A percentile compares a stretch with the other conserved stretches of the same genome.
Conservation (phyloP, 441 rosid species). For the Isatis lusitanica region DNA sequence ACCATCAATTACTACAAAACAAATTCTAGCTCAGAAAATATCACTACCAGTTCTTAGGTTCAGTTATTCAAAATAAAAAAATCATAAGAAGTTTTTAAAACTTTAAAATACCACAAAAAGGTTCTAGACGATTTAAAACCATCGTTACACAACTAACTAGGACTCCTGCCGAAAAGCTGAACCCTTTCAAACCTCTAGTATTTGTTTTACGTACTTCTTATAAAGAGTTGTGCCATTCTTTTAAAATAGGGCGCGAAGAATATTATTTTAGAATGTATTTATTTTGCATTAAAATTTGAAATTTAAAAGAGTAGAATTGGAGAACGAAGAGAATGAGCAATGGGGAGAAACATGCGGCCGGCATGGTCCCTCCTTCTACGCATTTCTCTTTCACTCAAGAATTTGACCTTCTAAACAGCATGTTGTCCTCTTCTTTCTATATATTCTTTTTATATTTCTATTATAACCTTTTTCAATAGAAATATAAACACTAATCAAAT, state of each 20-base stretch:
- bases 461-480: background rate
- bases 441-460: background rate
- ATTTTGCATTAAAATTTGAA: background rate
- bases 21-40: background rate
- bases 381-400: conserved; percentile 1
- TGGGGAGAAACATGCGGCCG: conserved; percentile 14
- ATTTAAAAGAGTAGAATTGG: background rate
- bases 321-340: conserved; percentile 8
- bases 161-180: background rate
- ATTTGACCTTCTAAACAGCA: conserved; percentile 20
- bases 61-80: background rate
- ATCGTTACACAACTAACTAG: background rate
- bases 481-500: background rate
- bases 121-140: background rate
- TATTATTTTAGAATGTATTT: background rate
- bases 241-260: background rate
- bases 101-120: background rate
- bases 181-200: background rate
- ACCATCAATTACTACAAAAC: background rate
- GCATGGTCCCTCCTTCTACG: conserved; percentile 19
- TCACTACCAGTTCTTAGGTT: background rate
- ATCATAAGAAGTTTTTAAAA: background rate
- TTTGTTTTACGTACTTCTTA: background rate
- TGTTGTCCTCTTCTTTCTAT: background rate
- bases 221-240: background rate